Base-by-base conservation (phyloP, 106 monocot species). In the Agapanthus africanus region DNA sequence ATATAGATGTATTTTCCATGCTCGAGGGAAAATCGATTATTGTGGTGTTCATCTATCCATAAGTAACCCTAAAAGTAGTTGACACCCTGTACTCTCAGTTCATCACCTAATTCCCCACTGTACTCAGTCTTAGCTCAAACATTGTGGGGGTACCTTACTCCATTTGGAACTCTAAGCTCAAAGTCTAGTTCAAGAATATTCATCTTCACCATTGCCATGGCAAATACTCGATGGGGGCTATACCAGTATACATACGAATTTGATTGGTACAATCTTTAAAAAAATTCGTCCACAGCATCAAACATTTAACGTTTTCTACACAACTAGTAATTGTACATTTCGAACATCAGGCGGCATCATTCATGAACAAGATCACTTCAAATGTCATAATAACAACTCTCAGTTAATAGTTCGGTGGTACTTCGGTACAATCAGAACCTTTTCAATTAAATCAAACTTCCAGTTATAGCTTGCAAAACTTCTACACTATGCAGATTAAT, bases 91-190 rank as follows among this genome's bases (percentile, higher is more conserved):
- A 57, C 56, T 57, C 19, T 31, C 56, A 57, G 8, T 18, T 25
- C 56, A 27, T 2, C 4, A 11, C 30, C 27, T 5, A 26, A 11
- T n/a, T n/a, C 6, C 2, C 27, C 56, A 19, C 27, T 6, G 13
- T 0, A 22, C 25, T 14, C 7, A 23, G 4, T 26, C 56, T 31
- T 31, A 30, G 30, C 56, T 57, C 10, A 13, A 56, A 31, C 4
- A 57, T 31, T 57, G n/a, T n/a, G 10, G 56, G 30, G 56, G 56
- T 30, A 57, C 56, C 16, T 30, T 54, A 31, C 56, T 57, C 52
- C 25, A 54, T 54, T 54, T 54, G 25, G 25, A 54, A 54, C 25
- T 26, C 11, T 25, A 2, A 54, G 25, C 5, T 54, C 52, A 54
- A n/a, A 54, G 25, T 54, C 52, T 22, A 7, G 52, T 26, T 54